Evolutionary conservation across 108 stramenopile genomes (phyloP), one percentile per base, ranked within the genome.

Genomic region (Aurantiochytrium sp.): DNA sequence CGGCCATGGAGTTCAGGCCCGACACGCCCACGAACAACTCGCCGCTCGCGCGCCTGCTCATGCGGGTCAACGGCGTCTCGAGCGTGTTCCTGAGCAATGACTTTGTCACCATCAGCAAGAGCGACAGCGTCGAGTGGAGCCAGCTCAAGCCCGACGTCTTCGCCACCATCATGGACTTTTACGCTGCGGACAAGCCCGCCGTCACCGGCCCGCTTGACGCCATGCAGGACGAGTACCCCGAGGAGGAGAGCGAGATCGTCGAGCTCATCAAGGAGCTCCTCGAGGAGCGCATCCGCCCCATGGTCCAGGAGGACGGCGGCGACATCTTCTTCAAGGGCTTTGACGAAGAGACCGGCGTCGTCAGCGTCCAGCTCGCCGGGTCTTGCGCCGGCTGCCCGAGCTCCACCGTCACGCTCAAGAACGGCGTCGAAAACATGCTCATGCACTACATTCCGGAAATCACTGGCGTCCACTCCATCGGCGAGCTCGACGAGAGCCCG

Each of bases 371-470:
- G 69, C 87, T 94, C 50, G 93, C 93, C 4, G 99, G 99, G 21
- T 92, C 93, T 55, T 99, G 99, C 92, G 96, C 97, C 0, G 99
- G 98, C 8, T 99, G 99, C 87, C 99, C 99, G 36, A 93, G 92
- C 52, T 96, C 95, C 32, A 92, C 95, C 85, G 96, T 98, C 21
- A 99, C 99, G 4, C 92, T 99, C 86, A 97, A 97, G 92, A 93
- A 97, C 69, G 99, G 99, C 6, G 99, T 99, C 8, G 99, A 99
- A 92, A 98, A 97, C 89, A 99, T 99, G 99, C 89, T 99, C 52
- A 97, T 97, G 98, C 99, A 99, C 91, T 99, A 99, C 90, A 95
- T 99, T 55, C 97, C 97, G 1, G 99, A 99, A 94, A 97, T 99
- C 68, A 95, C 93, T 27, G 94, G 87, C 68, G 95, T 98, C 10